These are phyloP conservation scores for Syzygium malaccense DNA, from an alignment of 441 rosid species.

Conservation along the genomic window DNA sequence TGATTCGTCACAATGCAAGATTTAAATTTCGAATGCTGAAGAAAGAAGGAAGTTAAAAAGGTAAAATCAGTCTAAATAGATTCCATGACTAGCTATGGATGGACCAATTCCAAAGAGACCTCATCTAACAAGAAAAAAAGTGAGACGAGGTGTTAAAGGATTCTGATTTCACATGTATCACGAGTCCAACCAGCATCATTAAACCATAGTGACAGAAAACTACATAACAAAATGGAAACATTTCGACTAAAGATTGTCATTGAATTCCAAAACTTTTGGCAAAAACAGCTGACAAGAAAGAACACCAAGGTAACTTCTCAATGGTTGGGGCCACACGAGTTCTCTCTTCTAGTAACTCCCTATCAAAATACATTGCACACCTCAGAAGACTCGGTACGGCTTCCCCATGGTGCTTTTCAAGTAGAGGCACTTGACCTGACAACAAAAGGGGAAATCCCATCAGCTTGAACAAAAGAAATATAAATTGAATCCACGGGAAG, in stretches of 20 bases:
- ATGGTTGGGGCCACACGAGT: neutral
- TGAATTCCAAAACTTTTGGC: neutral
- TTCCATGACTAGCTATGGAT: neutral
- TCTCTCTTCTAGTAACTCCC: neutral
- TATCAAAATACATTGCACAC: neutral
- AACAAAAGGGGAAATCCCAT: neutral
- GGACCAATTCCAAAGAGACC: neutral
- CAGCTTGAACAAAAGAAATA: neutral
- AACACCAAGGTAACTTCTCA: neutral
- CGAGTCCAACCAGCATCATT: neutral
- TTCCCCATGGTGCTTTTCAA: slow-evolving; percentile 90
- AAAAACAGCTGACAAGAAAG: neutral
- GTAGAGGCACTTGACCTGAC: slow-evolving; percentile 85
- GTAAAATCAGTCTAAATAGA: neutral
- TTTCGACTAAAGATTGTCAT: neutral
- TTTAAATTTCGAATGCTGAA: neutral
- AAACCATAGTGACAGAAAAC: neutral
- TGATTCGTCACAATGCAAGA: neutral
- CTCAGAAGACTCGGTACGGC: slow-evolving; percentile 66
- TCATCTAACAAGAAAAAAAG: neutral
- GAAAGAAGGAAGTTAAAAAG: neutral
- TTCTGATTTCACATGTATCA: neutral
- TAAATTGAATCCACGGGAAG: neutral
- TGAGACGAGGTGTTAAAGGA: neutral
- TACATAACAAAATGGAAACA: neutral